These are phyloP conservation scores for Zygoascus sp. DNA, from an alignment of 1,139 yeast species.

Conservation along the genomic window DNA sequence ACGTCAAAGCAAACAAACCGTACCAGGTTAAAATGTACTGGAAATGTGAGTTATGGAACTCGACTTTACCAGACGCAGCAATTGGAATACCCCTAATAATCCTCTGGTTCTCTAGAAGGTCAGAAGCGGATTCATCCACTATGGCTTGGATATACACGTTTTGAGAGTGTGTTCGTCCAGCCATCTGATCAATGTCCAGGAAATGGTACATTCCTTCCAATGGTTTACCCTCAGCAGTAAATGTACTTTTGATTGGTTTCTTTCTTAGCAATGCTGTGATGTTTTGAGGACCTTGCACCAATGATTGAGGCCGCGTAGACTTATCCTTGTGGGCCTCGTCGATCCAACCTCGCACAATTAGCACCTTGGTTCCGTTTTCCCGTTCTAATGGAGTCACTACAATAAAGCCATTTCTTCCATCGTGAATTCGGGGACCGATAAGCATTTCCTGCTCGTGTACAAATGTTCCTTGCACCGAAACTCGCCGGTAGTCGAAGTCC, in stretches of 20 bases:
- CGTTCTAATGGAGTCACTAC: conserved; percentile 80
- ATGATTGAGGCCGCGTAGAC: conserved; percentile 54
- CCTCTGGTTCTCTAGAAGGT: conserved; percentile 30
- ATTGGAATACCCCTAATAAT: conserved; percentile 83
- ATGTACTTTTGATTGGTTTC: conserved; percentile 62
- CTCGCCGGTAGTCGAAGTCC: conserved; percentile 78
- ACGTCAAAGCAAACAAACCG: conserved; percentile 69
- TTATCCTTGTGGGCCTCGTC: conserved; percentile 69
- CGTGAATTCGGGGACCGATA: conserved; percentile 81
- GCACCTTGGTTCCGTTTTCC: conserved; percentile 62
- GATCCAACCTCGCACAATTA: conserved; percentile 93
- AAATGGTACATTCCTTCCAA: conserved; percentile 54
- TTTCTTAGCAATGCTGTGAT: conserved; percentile 68
- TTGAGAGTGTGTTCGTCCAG: conserved; percentile 57
- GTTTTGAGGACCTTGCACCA: conserved; percentile 71
- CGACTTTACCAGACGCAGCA: conserved; percentile 75
- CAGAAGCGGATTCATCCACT: conserved; percentile 18
- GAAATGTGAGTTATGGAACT: conserved; percentile 80
- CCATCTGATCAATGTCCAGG: conserved; percentile 80
- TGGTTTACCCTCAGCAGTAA: conserved; percentile 77
- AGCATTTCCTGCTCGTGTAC: conserved; percentile 84
- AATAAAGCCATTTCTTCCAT: conserved; percentile 73
- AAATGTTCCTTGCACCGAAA: conserved; percentile 67
- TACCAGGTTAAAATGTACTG: conserved; percentile 96
- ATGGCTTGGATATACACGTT: conserved; percentile 78